Conservation (phyloP, 2,329 filamentous ascomycete species). For the Cucurbitaria berberidis region DNA sequence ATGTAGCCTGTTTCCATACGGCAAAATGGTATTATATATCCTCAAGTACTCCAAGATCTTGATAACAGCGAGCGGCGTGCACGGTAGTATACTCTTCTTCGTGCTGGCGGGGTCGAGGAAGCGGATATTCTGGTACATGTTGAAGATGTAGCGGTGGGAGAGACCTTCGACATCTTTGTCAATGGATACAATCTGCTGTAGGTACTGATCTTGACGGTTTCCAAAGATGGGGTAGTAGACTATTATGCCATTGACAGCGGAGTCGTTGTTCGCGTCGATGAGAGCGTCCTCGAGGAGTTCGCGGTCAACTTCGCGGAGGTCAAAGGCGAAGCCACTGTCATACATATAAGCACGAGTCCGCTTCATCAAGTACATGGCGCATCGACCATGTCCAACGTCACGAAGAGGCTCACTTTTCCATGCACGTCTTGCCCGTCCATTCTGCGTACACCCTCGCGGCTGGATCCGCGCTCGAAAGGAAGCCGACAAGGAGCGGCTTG, state of each 20-base stretch:
- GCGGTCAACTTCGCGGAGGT: slow-evolving; percentile 81
- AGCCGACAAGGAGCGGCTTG: slow-evolving; percentile 83
- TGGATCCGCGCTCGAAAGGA: slow-evolving; percentile 89
- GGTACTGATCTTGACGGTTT: slow-evolving; percentile 87
- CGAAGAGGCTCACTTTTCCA: slow-evolving; percentile 78
- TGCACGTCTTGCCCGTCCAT: slow-evolving; percentile 95
- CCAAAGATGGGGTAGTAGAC: slow-evolving; percentile 99
- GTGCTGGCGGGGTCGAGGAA: slow-evolving; percentile 82
- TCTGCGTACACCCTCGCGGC: slow-evolving; percentile 93
- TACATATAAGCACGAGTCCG: not conserved
- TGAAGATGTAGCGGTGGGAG: slow-evolving; percentile 92
- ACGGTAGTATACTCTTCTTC: slow-evolving; percentile 92
- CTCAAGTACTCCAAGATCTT: slow-evolving; percentile 96
- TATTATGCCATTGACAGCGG: slow-evolving; percentile 82
- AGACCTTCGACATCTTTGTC: slow-evolving; percentile 95
- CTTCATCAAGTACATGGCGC: not conserved
- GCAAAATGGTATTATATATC: slow-evolving; percentile 94
- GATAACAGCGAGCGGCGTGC: slow-evolving; percentile 92
- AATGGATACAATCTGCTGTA: slow-evolving; percentile 91
- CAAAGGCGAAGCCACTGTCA: slow-evolving; percentile 83
- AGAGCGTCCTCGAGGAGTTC: slow-evolving; percentile 90
- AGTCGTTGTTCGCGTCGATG: slow-evolving; percentile 80
- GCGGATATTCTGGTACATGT: slow-evolving; percentile 99
- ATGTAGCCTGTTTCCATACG: slow-evolving; percentile 89
- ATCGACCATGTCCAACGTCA: slow-evolving; percentile 7